Evolutionary conservation across 164 flowering plant species (phyloP), one percentile per base, ranked within the genome.

Genomic region (Tinospora cordifolia): DNA sequence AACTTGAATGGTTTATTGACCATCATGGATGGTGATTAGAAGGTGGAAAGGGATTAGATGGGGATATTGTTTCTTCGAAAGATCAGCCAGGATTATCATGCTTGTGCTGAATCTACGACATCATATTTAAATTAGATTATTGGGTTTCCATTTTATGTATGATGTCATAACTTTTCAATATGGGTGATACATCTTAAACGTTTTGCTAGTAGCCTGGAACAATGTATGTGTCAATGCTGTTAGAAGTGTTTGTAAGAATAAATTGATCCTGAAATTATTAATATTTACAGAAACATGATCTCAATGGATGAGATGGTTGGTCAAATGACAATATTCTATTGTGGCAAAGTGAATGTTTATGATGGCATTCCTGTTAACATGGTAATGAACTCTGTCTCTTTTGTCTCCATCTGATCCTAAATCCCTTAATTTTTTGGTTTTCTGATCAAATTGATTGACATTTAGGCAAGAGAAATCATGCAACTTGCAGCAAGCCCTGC

Each of bases 301-400:
- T 69, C 65, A 46, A 38, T 80, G 30, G 75, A 75, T 63, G 71
- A 51, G 25, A 38, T 76, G 17, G 73, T 63, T 44, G 86, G 85
- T 39, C 93, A 88, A 77, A 85, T 90, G 96, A 85, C 93, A 4
- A 88, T 90, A 69, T 90, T 90, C 79, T 90, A 90, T 76, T 71
- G 87, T 41, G 96, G 96, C 67, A 86, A 87, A 80, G 93, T 90
- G 77, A 87, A 86, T 75, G 96, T 90, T 34, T 90, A 88, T 69
- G 93, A 90, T 76, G 88, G 78, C 67, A 81, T 90, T 27, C 82
- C 87, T 14, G 74, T 74, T 73, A 89, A 87, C 34, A 88, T 86
- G 92, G 96, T 90, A 84, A 72, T 69, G 65, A 46, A 67, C 36
- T 46, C 68, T 71, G 40, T 67, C 62, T 54, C 71, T 75, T 76